phyloP scores from a whole-genome alignment of 805 yeast genomes.

The Saccharomycopsis guyanensis region DNA sequence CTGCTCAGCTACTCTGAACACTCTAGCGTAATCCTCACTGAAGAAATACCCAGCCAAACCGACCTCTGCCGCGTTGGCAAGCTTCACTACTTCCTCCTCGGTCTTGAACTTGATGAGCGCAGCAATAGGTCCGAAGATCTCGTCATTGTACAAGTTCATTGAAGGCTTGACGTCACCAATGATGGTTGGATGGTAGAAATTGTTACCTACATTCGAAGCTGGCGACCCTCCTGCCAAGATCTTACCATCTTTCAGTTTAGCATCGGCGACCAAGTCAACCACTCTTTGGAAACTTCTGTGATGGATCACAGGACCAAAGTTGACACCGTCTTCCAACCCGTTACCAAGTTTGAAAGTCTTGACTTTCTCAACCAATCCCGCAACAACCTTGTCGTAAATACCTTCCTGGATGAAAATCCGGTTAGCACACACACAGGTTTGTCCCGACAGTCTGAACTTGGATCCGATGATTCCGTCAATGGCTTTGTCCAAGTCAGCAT shows the following conservation, averaged over 20 bases:
- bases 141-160: slow-evolving; percentile 57
- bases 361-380: slow-evolving; percentile 41
- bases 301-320: slow-evolving; percentile 75
- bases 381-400: slow-evolving; percentile 55
- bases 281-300: slow-evolving; percentile 57
- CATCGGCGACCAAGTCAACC: slow-evolving; percentile 55
- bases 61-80: slow-evolving; percentile 60
- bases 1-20: slow-evolving; percentile 56
- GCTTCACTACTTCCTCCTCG: slow-evolving; percentile 54
- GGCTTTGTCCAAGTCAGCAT: slow-evolving; percentile 61
- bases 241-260: slow-evolving; percentile 56
- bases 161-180: slow-evolving; percentile 49
- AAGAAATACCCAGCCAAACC: slow-evolving; percentile 77
- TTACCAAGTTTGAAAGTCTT: slow-evolving; percentile 47
- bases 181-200: slow-evolving; percentile 63
- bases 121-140: slow-evolving; percentile 78
- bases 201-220: slow-evolving; percentile 48
- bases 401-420: slow-evolving; percentile 57
- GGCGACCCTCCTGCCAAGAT: slow-evolving; percentile 53
- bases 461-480: slow-evolving; percentile 57
- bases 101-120: slow-evolving; percentile 56
- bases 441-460: slow-evolving; percentile 73
- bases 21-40: slow-evolving; percentile 45
- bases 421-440: slow-evolving; percentile 77
- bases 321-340: slow-evolving; percentile 48